These are phyloP conservation scores for Phaseolus coccineus DNA, from an alignment of 331 rosid species.

Conservation along the genomic window DNA sequence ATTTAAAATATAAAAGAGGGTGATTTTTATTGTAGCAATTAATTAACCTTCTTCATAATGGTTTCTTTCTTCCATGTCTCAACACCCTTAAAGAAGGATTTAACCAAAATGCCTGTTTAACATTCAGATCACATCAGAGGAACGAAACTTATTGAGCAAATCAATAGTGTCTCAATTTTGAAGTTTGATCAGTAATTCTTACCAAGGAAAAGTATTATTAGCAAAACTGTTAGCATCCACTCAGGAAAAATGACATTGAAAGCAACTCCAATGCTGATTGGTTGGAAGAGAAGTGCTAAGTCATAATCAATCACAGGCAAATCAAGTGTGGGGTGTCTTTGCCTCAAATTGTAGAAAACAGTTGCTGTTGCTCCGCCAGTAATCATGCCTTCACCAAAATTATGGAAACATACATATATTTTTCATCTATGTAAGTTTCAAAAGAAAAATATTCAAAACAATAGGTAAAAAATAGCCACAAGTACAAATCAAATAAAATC, in stretches of 20 bases:
- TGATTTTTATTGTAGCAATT: neutral
- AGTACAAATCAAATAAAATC: neutral
- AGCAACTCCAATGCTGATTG: constrained; percentile 54
- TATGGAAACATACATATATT: neutral
- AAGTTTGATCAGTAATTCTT: neutral
- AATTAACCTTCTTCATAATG: constrained; percentile 53
- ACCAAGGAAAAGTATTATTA: constrained; percentile 72
- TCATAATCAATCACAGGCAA: constrained; percentile 85
- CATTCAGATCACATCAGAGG: neutral
- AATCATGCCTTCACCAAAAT: constrained; percentile 69
- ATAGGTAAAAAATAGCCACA: neutral
- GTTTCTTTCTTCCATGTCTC: constrained; percentile 83
- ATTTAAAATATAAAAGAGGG: neutral
- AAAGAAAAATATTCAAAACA: neutral
- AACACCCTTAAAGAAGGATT: constrained; percentile 67
- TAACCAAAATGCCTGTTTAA: constrained; percentile 58
- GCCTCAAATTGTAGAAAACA: constrained; percentile 71
- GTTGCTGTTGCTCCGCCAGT: constrained; percentile 79
- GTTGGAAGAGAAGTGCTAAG: constrained; percentile 77
- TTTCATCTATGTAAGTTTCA: neutral
- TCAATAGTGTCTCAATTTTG: neutral
- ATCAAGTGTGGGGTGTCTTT: constrained; percentile 79
- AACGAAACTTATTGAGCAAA: too few relatives aligned
- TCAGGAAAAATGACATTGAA: constrained; percentile 62
- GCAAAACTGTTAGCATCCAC: constrained; percentile 83